Evolutionary conservation across 2,329 filamentous ascomycete genomes (phyloP), one percentile per base, ranked within the genome.

Genomic region (Rhynchosporium secalis): DNA sequence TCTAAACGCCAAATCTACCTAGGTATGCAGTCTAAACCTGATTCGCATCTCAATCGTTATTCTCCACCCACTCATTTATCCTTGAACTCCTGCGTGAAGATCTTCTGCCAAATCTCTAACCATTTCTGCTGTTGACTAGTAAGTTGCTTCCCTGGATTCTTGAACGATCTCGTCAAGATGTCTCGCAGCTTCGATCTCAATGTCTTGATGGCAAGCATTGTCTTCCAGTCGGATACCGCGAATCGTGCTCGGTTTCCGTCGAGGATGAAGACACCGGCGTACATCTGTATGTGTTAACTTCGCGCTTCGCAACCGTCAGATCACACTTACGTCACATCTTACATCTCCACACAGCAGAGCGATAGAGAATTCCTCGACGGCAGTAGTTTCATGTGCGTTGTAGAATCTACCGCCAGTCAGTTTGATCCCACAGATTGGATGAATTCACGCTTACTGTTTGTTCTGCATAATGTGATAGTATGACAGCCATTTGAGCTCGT

Each of bases 381-480:
- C 85, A 10, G 88, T 91, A 2, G 91, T 96, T 73, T 96, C 92
- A 68, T 97, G 93, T 0, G 95, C 95, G 67, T 96, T 96, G 68
- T 94, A 91, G 70, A 89, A 88, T 64, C 85, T 88, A 56, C n/a
- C 6, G 48, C 40, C 36, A 47, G 15, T 75, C 65, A 76, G 71
- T 62, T 56, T 4, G 20, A 6, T 38, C 2, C 8, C 10, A 56
- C 15, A 7, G 13, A 15, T 12, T 38, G 12, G 10, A 36, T 29
- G 13, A 15, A 31, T 2, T 20, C 48, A 29, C 49, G 80, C 79
- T 83, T 83, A 83, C 87, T 91, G 78, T 80, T 88, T 92, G 2
- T 90, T 89, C 75, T 97, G 93, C 91, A 98, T 96, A 67, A 98
- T 96, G 74, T 96, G 90, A 77, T 98, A 98, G 75, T 96, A 99